Evolutionary conservation across 805 yeast species (phyloP).

Genomic region (Monosporozyma servazzii): DNA sequence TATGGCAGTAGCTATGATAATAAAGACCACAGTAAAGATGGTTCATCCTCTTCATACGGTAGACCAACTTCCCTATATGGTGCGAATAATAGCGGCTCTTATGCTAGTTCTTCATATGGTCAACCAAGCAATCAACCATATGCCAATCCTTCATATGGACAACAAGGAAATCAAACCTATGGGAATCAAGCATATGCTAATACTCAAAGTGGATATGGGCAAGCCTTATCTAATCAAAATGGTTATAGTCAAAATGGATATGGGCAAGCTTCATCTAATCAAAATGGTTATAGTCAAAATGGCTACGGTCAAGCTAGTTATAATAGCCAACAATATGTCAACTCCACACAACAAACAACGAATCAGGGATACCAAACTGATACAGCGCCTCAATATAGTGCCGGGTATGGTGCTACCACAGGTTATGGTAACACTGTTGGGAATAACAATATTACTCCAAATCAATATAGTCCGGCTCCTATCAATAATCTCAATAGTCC

Average conservation of each 20-base stretch:
- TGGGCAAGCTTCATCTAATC: neutral
- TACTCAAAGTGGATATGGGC: neutral
- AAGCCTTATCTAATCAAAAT: neutral
- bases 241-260: neutral
- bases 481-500: neutral
- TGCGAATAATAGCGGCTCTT: neutral
- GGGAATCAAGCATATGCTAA: neutral
- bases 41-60: neutral
- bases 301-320: neutral
- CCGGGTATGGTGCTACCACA: neutral
- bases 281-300: neutral
- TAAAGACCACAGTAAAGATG: neutral
- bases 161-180: neutral
- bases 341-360: neutral
- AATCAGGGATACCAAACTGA: neutral
- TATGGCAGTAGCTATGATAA: constrained; percentile 1
- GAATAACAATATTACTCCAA: neutral
- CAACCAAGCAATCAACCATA: neutral
- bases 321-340: neutral
- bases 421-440: neutral
- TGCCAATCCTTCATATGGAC: neutral
- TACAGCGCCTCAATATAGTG: neutral
- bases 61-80: neutral
- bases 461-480: neutral
- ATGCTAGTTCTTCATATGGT: neutral